Base-by-base conservation (phyloP, 2,329 filamentous ascomycete genomes). In the Colletotrichum higginsianum region DNA sequence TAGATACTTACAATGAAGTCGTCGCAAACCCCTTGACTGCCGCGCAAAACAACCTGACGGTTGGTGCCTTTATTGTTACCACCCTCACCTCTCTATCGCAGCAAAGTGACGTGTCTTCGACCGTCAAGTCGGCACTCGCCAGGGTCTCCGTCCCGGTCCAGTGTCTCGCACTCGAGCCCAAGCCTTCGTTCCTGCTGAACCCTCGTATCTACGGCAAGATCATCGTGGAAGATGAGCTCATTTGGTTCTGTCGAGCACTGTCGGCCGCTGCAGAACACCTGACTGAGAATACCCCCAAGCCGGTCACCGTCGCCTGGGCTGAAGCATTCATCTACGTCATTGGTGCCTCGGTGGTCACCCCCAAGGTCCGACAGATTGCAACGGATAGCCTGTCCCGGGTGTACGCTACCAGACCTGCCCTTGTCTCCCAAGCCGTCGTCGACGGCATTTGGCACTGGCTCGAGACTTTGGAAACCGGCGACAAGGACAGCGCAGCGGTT, bases 171-270 rank as follows among this genome's bases (percentile, higher is more conserved):
- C 81, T 91, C 47, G 90, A 92, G n/a, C 91, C 94, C 0, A 98
- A 97, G 79, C 91, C 93, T 16, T 97, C 96, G 0, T 96, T 97
- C 80, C 84, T 98, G 23, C 86, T 98, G 7, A 98, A 94, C 77
- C 88, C 93, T 44, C 92, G 93, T 73, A 90, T 98, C 6, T 98
- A 96, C 82, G 91, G 92, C 47, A 98, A 98, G 78, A 78, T 98
- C 30, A 86, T 88, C 2, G 83, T 86, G 0, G 90, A 92, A 67
- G 93, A 95, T 64, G 96, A 99, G 76, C 85, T 95, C 23, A 86
- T 85, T 65, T 98, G 96, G 94, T 88, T 94, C 62, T 85, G 91
- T 52, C 89, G 90, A 74, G 92, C 94, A 40, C 84, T 98, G 60
- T 84, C 88, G 18, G 88, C 91, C 35, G 83, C 92, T 18, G 87